phyloP scores from a whole-genome alignment of 2,329 filamentous ascomycete species.

The Phoma sp. region DNA sequence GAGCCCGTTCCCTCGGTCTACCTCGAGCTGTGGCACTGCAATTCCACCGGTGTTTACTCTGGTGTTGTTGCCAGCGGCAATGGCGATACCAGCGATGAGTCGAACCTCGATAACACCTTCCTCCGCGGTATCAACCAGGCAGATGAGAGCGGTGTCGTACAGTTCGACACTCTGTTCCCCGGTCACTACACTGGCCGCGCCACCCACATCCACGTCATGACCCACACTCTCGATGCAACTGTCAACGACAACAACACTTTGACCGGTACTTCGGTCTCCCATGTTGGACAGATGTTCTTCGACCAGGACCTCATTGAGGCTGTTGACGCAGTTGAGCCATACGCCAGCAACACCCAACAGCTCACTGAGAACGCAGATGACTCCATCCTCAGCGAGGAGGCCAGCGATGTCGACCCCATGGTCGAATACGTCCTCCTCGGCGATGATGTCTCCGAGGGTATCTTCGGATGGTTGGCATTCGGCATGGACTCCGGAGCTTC shows the following conservation, averaged over 20 bases:
- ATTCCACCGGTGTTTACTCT: conserved; percentile 44
- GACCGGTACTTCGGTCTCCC: conserved; percentile 58
- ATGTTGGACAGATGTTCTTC: conserved; percentile 72
- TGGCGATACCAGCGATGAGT: conserved; percentile 48
- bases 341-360: conserved; percentile 51
- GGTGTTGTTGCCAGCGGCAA: conserved; percentile 52
- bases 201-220: conserved; percentile 52
- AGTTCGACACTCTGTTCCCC: conserved; percentile 58
- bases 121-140: conserved; percentile 59
- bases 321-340: conserved; percentile 58
- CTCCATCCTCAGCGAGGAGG: conserved; percentile 56
- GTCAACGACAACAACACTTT: conserved; percentile 59
- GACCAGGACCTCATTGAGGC: conserved; percentile 64
- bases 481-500: conserved; percentile 36
- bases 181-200: conserved; percentile 47
- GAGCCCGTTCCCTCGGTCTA: conserved; percentile 57
- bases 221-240: conserved; percentile 43
- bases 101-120: conserved; percentile 49
- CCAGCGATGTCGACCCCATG: conserved; percentile 61
- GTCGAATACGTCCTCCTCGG: conserved; percentile 66
- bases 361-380: conserved; percentile 63
- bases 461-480: conserved; percentile 46
- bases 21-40: conserved; percentile 63
- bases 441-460: conserved; percentile 49
- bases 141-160: conserved; percentile 57